A percentile compares a stretch with the other conserved stretches of the same genome.
Evolutionary conservation across 768 basidiomycete genomes (phyloP).

Genomic region (Sporobolomyces roseus): DNA sequence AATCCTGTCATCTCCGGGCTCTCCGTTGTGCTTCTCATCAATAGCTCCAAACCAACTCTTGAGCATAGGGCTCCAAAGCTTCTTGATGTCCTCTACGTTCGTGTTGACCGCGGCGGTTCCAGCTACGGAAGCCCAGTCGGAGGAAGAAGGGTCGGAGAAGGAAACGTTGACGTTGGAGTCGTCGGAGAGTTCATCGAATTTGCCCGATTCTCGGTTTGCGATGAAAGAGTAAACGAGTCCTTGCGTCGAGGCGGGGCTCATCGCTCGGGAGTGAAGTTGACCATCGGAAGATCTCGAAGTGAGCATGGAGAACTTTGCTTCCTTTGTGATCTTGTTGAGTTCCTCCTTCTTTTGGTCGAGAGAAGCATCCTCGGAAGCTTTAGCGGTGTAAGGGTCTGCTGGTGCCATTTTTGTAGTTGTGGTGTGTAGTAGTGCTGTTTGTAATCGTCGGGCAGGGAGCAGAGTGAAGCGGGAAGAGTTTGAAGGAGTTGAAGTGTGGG

Average conservation of each 20-base stretch:
- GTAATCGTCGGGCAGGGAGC: too few species aligned
- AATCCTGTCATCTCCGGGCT: conserved; percentile 40
- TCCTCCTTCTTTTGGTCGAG: conserved; percentile 31
- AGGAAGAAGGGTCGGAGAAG: conserved; percentile 30
- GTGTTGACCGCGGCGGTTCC: conserved; percentile 39
- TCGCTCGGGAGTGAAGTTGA: conserved; percentile 42
- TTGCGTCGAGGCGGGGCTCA: conserved; percentile 41
- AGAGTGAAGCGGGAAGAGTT: neutral
- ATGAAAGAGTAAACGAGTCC: conserved; percentile 45
- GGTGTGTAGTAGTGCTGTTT: too few species aligned
- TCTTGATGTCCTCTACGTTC: conserved; percentile 40
- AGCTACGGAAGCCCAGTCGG: conserved; percentile 44
- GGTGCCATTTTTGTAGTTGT: conserved; percentile 24
- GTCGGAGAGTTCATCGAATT: conserved; percentile 43
- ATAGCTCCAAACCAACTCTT: conserved; percentile 40
- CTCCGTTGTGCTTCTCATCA: conserved; percentile 34
- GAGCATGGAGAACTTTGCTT: conserved; percentile 42
- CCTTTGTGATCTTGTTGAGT: conserved; percentile 35
- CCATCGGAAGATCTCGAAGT: conserved; percentile 35
- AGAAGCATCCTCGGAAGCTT: conserved; percentile 26
- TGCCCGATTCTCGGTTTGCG: conserved; percentile 43
- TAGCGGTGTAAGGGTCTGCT: conserved; percentile 37
- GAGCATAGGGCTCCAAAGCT: conserved; percentile 27
- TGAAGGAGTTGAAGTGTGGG: neutral
- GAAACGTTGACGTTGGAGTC: conserved; percentile 43